These are phyloP conservation scores for Dalbergia oliveri DNA, from an alignment of 306 rosid genomes.

Conservation along the genomic window DNA sequence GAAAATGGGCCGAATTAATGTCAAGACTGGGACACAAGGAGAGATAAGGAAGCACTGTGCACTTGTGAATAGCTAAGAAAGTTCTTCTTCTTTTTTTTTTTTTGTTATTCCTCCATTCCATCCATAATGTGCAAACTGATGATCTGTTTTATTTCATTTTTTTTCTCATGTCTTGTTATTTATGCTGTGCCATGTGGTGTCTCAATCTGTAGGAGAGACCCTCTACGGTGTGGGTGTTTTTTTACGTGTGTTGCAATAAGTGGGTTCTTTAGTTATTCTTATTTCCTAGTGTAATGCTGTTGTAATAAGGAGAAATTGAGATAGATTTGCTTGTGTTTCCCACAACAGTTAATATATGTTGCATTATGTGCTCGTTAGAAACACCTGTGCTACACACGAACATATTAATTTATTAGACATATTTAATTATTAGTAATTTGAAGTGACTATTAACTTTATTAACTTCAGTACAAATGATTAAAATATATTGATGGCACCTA, in stretches of 20 bases:
- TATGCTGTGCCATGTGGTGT: constrained; percentile 38
- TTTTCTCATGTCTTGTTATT: constrained; percentile 37
- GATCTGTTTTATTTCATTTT: neutral
- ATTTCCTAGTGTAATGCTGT: constrained; percentile 39
- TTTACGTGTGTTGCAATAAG: constrained; percentile 40
- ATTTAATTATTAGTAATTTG: no score
- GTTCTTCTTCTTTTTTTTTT: neutral
- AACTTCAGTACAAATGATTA: no score
- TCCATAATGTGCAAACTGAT: neutral
- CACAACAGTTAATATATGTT: neutral
- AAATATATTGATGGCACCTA: no score
- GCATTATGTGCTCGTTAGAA: no score
- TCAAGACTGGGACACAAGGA: constrained; percentile 82
- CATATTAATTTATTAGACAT: no score
- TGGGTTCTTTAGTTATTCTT: constrained; percentile 13
- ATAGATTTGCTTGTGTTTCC: constrained; percentile 2
- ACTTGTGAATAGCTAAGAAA: constrained; percentile 60
- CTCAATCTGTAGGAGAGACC: neutral
- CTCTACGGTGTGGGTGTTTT: neutral
- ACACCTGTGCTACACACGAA: no score
- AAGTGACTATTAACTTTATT: no score
- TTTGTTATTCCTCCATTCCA: neutral
- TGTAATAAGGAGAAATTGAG: constrained; percentile 42
- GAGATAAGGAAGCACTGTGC: constrained; percentile 88
- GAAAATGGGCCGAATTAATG: constrained; percentile 76